Base-by-base conservation (phyloP, 2,329 filamentous ascomycete genomes). In the Monosporascus sp. region DNA sequence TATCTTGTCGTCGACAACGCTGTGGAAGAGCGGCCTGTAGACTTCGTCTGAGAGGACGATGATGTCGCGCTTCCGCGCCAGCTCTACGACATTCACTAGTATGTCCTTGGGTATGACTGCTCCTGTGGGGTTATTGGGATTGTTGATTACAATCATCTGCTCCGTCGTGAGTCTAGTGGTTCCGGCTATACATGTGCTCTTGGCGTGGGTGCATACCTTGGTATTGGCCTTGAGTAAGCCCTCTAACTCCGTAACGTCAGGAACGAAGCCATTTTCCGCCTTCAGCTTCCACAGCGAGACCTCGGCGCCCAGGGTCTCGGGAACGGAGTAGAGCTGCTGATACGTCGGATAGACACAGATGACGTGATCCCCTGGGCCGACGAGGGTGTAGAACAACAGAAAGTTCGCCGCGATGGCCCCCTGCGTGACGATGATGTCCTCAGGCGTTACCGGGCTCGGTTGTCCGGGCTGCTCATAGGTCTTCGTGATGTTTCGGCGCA, bases 391-490 rank as follows among this genome's bases (percentile, higher is more conserved):
- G 7, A 94, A 79, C 2, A 85, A 73, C n/a, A 94, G 72, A 61
- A 90, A 89, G 65, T 96, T 96, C n/a, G 90, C 90, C 6, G 83
- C 79, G 49, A 95, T 95, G 15, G 89, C 90, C 9, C 91, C 91
- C 31, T 86, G 82, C 0, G 89, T 90, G 54, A 93, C 84, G 50
- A 95, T 70, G 41, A 96, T 78, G 61, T 88, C 84, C 17, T 90
- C 83, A 1, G 65, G 41, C 1, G 49, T 36, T 5, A 65, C 52
- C 1, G 64, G 53, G 66, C 72, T 18, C 11, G 83, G 65, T 5
- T 73, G 72, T 1, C 68, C 72, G 1, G 82, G 80, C 22, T 76
- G 75, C 5, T 82, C 83, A 65, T 89, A 89, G 3, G 89, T 74
- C 18, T 77, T 73, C 6, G 87, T 81, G 15, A 94, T 77, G 46